Conservation (phyloP, 2,329 filamentous ascomycete species). For the Cryphonectria radicalis region DNA sequence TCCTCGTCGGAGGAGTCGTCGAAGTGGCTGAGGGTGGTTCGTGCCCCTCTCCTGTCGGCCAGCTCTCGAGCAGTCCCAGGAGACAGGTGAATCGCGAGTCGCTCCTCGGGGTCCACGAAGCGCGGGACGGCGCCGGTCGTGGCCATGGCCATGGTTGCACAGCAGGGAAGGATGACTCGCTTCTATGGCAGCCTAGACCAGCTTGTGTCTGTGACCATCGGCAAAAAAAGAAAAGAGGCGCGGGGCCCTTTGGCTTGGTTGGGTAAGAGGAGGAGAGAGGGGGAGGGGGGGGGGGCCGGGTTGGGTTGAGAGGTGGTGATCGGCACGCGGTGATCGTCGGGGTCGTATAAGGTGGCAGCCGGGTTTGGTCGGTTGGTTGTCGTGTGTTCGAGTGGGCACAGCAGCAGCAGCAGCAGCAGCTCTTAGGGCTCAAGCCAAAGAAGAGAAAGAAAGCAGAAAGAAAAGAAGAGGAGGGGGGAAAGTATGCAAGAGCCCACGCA, state of each 20-base stretch:
- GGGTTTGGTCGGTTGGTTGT: background rate
- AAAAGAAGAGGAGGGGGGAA: background rate
- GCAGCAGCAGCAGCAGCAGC: background rate
- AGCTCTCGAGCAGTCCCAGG: slow-evolving; percentile 24
- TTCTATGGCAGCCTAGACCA: slow-evolving; percentile 31
- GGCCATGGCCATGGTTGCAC: slow-evolving; percentile 26
- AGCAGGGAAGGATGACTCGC: slow-evolving; percentile 28
- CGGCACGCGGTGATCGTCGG: slow-evolving; percentile 23
- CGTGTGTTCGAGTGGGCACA: background rate
- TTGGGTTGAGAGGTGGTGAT: background rate
- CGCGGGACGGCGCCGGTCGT: slow-evolving; percentile 27
- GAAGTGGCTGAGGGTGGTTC: slow-evolving; percentile 30
- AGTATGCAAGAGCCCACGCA: slow-evolving; percentile 18
- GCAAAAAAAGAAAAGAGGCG: slow-evolving; percentile 18
- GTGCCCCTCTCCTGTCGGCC: slow-evolving; percentile 26
- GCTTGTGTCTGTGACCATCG: slow-evolving; percentile 30
- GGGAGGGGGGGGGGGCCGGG: slow-evolving; percentile 3
- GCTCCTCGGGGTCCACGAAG: slow-evolving; percentile 21
- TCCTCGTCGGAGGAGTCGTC: slow-evolving; percentile 25
- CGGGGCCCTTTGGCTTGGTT: slow-evolving; percentile 6
- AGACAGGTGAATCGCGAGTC: slow-evolving; percentile 21
- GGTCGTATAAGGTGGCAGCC: slow-evolving; percentile 7
- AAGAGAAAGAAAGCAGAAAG: background rate
- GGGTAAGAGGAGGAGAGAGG: too few species aligned
- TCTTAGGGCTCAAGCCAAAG: background rate